These are phyloP conservation scores for Fomitopsis palustris DNA, from an alignment of 1,284 basidiomycete species.

Conservation along the genomic window DNA sequence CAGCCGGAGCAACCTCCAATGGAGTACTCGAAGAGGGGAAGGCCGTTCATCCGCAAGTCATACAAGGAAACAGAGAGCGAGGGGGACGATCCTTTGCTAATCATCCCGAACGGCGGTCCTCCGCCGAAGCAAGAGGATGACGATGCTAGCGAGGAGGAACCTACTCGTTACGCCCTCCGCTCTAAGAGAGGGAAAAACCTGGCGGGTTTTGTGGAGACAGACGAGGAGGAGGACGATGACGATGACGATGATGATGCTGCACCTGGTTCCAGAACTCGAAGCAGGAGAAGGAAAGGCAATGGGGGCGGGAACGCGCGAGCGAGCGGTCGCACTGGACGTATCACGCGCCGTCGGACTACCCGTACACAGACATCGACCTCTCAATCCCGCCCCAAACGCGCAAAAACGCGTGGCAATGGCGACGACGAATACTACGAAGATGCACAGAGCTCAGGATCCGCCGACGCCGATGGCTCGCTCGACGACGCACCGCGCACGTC, in stretches of 20 bases:
- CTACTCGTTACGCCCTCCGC: background rate
- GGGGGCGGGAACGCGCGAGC: slow-evolving; percentile 21
- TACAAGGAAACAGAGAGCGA: slow-evolving; percentile 53
- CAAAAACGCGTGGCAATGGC: slow-evolving; percentile 21
- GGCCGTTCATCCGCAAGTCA: slow-evolving; percentile 38
- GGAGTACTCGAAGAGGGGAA: slow-evolving; percentile 40
- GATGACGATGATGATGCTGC: slow-evolving; percentile 38
- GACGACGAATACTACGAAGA: slow-evolving; percentile 55
- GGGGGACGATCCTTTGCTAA: slow-evolving; percentile 27
- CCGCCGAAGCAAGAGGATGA: slow-evolving; percentile 26
- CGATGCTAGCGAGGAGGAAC: slow-evolving; percentile 29
- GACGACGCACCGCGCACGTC: slow-evolving; percentile 52
- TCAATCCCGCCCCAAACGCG: slow-evolving; percentile 12
- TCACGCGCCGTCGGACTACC: slow-evolving; percentile 24
- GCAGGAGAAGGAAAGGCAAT: slow-evolving; percentile 30
- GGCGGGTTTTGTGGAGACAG: background rate
- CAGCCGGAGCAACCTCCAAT: slow-evolving; percentile 16
- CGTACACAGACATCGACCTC: slow-evolving; percentile 15
- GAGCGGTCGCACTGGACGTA: slow-evolving; percentile 19
- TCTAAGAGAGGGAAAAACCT: background rate
- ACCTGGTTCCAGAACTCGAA: slow-evolving; percentile 34
- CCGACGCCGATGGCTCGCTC: slow-evolving; percentile 53
- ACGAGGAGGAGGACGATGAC: slow-evolving; percentile 28
- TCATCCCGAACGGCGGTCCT: background rate
- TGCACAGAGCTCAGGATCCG: slow-evolving; percentile 43